Evolutionary conservation across 441 rosid species (phyloP).

Genomic region (Viola pubescens): DNA sequence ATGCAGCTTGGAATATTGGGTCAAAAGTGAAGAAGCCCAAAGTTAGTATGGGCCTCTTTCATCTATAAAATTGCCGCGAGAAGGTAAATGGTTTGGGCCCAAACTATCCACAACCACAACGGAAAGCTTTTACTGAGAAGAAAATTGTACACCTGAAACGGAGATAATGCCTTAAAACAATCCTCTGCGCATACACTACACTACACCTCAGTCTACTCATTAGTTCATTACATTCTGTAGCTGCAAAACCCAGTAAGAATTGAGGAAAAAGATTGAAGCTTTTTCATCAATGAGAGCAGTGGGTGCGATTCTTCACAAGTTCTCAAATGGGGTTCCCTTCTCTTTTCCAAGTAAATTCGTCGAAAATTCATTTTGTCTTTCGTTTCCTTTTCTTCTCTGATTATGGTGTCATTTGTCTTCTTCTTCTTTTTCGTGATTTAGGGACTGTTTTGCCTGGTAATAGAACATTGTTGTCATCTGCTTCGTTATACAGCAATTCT

Average conservation of each 20-base stretch:
- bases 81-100: no score
- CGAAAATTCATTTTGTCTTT: neutral
- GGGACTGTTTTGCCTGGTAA: conserved; percentile 21
- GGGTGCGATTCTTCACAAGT: conserved; percentile 36
- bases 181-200: no score
- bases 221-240: neutral
- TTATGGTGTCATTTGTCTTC: neutral
- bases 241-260: neutral
- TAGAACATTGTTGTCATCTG: conserved; percentile 27
- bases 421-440: conserved; percentile 6
- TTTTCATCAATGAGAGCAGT: conserved; percentile 32
- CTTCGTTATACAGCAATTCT: conserved; percentile 17
- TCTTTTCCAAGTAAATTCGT: conserved; percentile 10
- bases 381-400: neutral
- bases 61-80: no score
- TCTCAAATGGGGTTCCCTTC: conserved; percentile 34
- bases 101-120: no score
- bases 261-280: no score
- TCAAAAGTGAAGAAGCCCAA: no score
- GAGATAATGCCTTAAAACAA: neutral
- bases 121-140: no score
- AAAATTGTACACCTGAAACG: no score
- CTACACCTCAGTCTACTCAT: no score
- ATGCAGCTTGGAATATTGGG: no score
- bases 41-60: no score